phyloP scores from a whole-genome alignment of 345 rosid species.

The Lepidium africanum region DNA sequence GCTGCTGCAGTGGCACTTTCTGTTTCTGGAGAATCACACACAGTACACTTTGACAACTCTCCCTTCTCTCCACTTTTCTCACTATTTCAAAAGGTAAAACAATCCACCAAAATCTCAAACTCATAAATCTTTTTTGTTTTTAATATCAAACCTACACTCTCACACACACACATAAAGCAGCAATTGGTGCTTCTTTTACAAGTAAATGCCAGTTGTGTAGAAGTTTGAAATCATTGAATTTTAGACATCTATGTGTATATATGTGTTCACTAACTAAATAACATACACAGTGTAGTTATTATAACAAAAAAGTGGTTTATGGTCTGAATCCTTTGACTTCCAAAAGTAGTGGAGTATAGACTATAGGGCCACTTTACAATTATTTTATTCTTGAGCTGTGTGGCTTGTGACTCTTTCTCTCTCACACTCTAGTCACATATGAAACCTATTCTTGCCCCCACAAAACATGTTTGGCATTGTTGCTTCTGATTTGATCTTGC shows the following conservation, averaged over 20 bases:
- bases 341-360: constrained; percentile 27
- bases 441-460: constrained; percentile 20
- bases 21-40: constrained; percentile 31
- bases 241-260: not conserved
- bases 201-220: constrained; percentile 17
- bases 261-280: constrained; percentile 11
- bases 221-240: constrained; percentile 12
- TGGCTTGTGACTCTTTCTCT: constrained; percentile 25
- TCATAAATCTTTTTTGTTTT: not conserved
- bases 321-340: constrained; percentile 32
- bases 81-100: constrained; percentile 26
- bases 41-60: constrained; percentile 24
- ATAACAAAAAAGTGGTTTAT: not conserved
- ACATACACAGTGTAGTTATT: constrained; percentile 11
- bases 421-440: constrained; percentile 23
- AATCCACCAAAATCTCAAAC: constrained; percentile 14
- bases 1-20: constrained; percentile 75
- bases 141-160: not conserved
- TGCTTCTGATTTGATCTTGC: constrained; percentile 16
- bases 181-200: constrained; percentile 1
- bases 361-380: constrained; percentile 17
- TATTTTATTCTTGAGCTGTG: constrained; percentile 12
- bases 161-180: not conserved
- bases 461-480: constrained; percentile 4
- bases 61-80: constrained; percentile 24